These are phyloP conservation scores for Tetradesmus obliquus DNA, from an alignment of 139 green algal species.

Conservation along the genomic window DNA sequence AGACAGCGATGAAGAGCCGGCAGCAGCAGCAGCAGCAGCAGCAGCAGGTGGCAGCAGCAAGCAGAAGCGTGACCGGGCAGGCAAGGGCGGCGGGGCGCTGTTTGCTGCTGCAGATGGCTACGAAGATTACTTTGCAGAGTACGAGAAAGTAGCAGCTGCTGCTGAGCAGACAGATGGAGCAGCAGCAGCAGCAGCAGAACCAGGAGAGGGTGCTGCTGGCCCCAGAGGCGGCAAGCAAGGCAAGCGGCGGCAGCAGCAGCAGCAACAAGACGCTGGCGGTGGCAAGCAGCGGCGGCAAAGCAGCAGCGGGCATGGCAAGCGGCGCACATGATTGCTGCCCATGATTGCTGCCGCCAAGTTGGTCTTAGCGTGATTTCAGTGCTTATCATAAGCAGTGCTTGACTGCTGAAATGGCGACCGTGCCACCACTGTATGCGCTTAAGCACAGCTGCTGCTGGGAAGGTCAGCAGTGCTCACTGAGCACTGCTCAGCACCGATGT, in stretches of 20 bases:
- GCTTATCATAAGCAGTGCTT: too few relatives aligned
- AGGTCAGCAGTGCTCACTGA: too few relatives aligned
- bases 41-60: background rate
- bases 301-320: background rate
- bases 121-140: constrained; percentile 30
- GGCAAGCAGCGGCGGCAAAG: background rate
- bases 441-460: too few relatives aligned
- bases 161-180: background rate
- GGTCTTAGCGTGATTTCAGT: too few relatives aligned
- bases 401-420: too few relatives aligned
- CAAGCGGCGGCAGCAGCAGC: background rate
- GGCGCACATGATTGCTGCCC: too few relatives aligned
- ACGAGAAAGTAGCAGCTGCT: constrained; percentile 14
- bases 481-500: too few relatives aligned
- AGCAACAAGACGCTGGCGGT: background rate
- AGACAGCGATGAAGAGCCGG: background rate
- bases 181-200: background rate
- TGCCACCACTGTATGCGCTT: too few relatives aligned
- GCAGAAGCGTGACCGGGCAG: background rate
- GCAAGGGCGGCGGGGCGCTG: constrained; percentile 41
- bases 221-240: background rate
- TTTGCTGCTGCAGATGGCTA: constrained; percentile 79
- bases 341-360: too few relatives aligned
- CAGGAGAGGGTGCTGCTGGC: background rate
- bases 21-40: constrained; percentile 30